These are phyloP conservation scores for Apiotrichum akiyoshidainum DNA, from an alignment of 1,284 basidiomycete genomes.

Conservation along the genomic window DNA sequence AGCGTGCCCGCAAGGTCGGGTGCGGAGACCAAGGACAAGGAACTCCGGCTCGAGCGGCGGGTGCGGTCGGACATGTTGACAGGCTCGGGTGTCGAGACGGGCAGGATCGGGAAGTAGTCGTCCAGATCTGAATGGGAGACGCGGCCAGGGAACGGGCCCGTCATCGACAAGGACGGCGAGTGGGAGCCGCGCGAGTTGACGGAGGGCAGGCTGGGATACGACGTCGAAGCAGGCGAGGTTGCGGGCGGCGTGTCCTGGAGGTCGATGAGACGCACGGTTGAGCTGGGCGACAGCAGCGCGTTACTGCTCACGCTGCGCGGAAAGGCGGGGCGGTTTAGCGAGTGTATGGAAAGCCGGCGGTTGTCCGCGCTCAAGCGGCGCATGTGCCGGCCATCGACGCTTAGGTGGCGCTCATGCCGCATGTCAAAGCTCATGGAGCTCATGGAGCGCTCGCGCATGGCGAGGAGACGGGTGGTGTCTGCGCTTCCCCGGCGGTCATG, in stretches of 20 bases:
- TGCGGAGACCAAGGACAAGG: no score
- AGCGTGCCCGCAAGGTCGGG: no score
- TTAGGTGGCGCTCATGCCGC: background rate
- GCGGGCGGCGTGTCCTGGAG: background rate
- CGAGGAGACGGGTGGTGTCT: no score
- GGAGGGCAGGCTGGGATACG: background rate
- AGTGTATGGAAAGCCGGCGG: no score
- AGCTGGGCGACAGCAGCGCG: background rate
- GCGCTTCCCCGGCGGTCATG: background rate
- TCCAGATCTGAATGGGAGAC: no score
- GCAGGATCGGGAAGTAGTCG: background rate
- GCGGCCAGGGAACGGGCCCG: slow-evolving; percentile 25
- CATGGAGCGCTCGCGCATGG: background rate
- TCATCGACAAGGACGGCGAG: background rate
- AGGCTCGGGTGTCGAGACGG: no score
- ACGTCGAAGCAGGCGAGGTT: background rate
- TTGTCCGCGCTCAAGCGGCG: no score
- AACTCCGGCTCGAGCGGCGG: no score
- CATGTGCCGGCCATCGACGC: background rate
- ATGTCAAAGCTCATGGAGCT: background rate
- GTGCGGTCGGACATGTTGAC: no score
- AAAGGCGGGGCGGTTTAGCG: background rate
- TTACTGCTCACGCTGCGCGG: no score
- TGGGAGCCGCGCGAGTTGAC: background rate
- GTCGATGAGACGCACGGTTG: slow-evolving; percentile 4